A percentile compares a stretch with the other conserved stretches of the same genome.
phyloP scores from a whole-genome alignment of 345 rosid species.

The Eutrema japonicum region DNA sequence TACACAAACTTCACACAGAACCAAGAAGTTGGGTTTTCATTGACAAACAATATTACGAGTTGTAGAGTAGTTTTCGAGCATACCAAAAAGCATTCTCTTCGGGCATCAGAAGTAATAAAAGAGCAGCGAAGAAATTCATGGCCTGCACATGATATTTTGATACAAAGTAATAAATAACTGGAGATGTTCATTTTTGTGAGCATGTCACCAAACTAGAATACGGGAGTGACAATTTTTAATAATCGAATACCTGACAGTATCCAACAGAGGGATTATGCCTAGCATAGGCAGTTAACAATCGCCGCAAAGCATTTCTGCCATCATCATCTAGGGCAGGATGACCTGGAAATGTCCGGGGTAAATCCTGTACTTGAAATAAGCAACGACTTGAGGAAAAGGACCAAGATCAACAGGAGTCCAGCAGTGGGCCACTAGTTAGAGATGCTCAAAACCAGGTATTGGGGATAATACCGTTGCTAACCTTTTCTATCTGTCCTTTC shows the following conservation, averaged over 20 bases:
- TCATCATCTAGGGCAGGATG: conserved; percentile 96
- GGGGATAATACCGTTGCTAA: conserved; percentile 18
- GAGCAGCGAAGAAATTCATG: conserved; percentile 98
- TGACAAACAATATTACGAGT: conserved; percentile 17
- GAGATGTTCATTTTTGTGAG: conserved; percentile 16
- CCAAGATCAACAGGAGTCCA: conserved; percentile 23
- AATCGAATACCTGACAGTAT: conserved; percentile 83
- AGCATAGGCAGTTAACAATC: conserved; percentile 96
- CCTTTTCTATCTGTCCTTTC: conserved; percentile 46
- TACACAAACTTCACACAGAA: conserved; percentile 24
- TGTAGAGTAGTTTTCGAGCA: conserved; percentile 37
- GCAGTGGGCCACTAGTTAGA: conserved; percentile 10
- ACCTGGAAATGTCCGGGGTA: conserved; percentile 98
- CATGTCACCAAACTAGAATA: conserved; percentile 22
- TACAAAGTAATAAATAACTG: conserved; percentile 11
- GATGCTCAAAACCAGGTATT: not conserved
- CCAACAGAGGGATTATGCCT: conserved; percentile 98
- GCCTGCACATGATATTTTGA: conserved; percentile 58
- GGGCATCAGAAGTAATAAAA: conserved; percentile 93
- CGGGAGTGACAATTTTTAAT: not conserved
- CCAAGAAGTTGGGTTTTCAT: conserved; percentile 4
- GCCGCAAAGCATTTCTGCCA: conserved; percentile 96
- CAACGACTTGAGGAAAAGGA: conserved; percentile 31
- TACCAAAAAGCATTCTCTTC: conserved; percentile 99
- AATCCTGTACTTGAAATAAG: conserved; percentile 67